Base-by-base conservation (phyloP, 257 asterid species). In the Penstemon barbatus region DNA sequence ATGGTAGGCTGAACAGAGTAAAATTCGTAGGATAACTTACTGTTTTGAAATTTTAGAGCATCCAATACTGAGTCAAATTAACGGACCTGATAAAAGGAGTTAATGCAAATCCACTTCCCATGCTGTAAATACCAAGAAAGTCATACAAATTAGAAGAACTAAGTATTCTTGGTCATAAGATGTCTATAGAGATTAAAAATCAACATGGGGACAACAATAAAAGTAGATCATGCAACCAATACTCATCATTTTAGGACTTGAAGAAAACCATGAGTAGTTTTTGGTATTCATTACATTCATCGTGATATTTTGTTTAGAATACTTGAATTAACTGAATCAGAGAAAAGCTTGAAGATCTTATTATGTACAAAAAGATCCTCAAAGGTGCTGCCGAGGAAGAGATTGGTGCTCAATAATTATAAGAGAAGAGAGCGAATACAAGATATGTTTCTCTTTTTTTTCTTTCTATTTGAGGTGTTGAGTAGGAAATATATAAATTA, bases 61-160 rank as follows among this genome's bases (percentile, higher is more conserved):
- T 74, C 53, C n/a, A 48, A 19, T 7, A 52, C 40, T 61, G 63
- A 37, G 62, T 42, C 57, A 63, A 71, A 69, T 68, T 37, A 46
- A 67, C 83, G 59, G 52, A 89, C 96, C 98, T 92, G 98, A 71
- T 88, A 86, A 65, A 92, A 75, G 74, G 93, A 68, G 84, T 82
- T 61, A 46, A 85, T 42, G 79, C 97, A 92, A 61, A 86, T 76
- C 74, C 19, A 78, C 77, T 84, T 71, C 44, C 86, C 86, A 64
- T 82, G 87, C 96, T 91, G 90, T 65, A 74, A 73, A 67, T 66
- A 42, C 58, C 49, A 78, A 65, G 33, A 25, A 42, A 72, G 33
- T 36, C 6, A 58, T 54, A 76, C 63, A 38, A 46, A 38, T 71
- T 63, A 50, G 64, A 64, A 72, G 65, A 12, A 44, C 13, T 57